Base-by-base conservation (phyloP, 805 yeast genomes). In the Cyberlindnera sargentensis region DNA sequence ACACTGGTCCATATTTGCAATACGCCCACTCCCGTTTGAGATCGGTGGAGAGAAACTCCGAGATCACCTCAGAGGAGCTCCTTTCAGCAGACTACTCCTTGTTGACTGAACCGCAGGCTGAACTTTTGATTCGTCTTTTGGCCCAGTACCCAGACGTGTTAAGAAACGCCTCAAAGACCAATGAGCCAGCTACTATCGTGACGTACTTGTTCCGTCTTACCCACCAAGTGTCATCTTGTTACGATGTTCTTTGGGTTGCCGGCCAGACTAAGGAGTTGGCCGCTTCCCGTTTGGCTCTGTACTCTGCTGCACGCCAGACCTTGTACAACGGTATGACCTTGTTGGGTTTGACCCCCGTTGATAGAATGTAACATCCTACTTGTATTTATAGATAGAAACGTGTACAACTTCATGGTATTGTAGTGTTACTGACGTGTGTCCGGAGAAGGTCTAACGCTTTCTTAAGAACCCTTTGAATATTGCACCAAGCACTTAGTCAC, bases 1-100 rank as follows among this genome's bases (percentile, higher is more conserved):
- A 93, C 68, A 93, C 99, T 45, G 99, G 99, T 63, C 98, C 99
- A 47, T 93, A 93, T 70, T 76, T 93, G 64, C 99, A 93, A 68
- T 93, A 93, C 62, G 98, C 99, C 36, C 99, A 93, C 69, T 89
- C 98, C 23, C 86, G 99, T 68, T 79, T 93, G 62, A 79, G 95
- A 68, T 89, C 97, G 6, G 89, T 93, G 56, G 90, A 87, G 68
- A 84, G 98, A 72, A 87, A 86, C 56, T 78, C 95, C 23, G 69
- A 66, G 28, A 74, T 82, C 41, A 61, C 70, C 6, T 51, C 62
- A 5, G 55, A 66, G 23, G 71, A 67, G 27, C 66, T 72, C 42
- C 65, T 72, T 58, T 58, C 58, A 23, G 83, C 84, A 45, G 77
- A 86, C 62, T 74, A 69, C 57, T 68, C 75, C 29, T 69, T 84